These are phyloP conservation scores for Blastomyces parvus DNA, from an alignment of 2,329 filamentous ascomycete species.

Conservation along the genomic window DNA sequence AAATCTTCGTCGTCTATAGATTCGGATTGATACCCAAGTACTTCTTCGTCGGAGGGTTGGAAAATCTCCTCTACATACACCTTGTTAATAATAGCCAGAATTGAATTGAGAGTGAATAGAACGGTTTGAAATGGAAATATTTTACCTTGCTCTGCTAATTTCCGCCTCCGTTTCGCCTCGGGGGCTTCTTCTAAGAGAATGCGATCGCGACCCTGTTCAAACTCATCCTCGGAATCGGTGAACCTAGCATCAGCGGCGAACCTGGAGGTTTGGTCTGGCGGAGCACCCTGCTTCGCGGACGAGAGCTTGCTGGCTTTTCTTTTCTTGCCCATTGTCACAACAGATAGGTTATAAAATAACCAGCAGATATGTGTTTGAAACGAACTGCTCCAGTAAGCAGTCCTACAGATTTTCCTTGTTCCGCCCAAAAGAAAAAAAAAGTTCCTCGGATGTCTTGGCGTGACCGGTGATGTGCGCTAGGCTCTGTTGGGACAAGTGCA, in stretches of 20 bases:
- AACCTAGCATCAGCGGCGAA: slow-evolving; percentile 57
- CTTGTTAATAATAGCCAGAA: not conserved
- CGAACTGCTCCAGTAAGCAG: not conserved
- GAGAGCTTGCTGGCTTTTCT: slow-evolving; percentile 56
- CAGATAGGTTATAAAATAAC: not conserved
- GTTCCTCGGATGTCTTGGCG: not conserved
- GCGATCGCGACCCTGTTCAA: slow-evolving; percentile 76
- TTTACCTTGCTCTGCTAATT: slow-evolving; percentile 56
- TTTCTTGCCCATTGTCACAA: slow-evolving; percentile 45
- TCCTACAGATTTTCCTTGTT: not conserved
- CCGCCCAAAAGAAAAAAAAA: not conserved
- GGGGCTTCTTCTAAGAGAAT: slow-evolving; percentile 76
- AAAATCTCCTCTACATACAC: slow-evolving; percentile 45
- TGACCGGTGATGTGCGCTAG: not conserved
- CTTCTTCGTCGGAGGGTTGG: slow-evolving; percentile 54
- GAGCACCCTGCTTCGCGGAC: slow-evolving; percentile 24
- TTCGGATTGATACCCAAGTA: slow-evolving; percentile 42
- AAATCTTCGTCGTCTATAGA: slow-evolving; percentile 42
- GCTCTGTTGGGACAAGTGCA: not conserved
- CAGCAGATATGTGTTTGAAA: not conserved
- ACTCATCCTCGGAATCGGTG: slow-evolving; percentile 88
- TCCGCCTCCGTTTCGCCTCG: slow-evolving; percentile 65
- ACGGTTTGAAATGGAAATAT: not conserved
- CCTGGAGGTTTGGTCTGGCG: slow-evolving; percentile 25
- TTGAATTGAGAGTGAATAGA: slow-evolving; percentile 13